Evolutionary conservation across 2,329 filamentous ascomycete species (phyloP), one percentile per base, ranked within the genome.

Genomic region (Penicillium sp.): DNA sequence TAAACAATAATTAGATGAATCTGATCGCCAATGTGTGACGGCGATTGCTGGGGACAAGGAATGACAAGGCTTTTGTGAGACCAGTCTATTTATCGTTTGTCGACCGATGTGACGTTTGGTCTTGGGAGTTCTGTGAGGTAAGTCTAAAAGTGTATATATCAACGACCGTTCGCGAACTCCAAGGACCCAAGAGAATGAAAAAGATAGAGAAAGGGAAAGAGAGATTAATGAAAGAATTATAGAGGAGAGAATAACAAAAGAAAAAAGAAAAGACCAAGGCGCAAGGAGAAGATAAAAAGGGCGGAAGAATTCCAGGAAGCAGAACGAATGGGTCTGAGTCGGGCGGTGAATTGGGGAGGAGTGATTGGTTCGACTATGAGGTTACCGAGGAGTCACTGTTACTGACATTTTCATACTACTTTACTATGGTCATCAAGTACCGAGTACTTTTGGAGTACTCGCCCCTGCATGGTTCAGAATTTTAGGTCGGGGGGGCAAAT

Each of bases 341-440:
- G 54, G 58, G 58, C 58, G 58, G 58, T 61, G 56, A 61, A 58
- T 54, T 33, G 35, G 26, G n/a, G 33, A 19, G 32, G 39, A 40
- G 32, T 46, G 44, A 56, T 54, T 53, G 49, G 49, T 38, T 47
- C 29, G 8, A 7, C 7, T 7, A 2, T 26, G 6, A 34, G 34
- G 48, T 57, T 53, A 48, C 32, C 17, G 4, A 19, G 9, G n/a
- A 48, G 45, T 55, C 10, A 4, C 15, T 15, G 24, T 19, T 49
- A 49, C 48, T 24, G 10, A 15, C 0, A 8, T 35, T 1, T 2
- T 5, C 0, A 3, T 26, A 17, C 0, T 10, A 13, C 1, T n/a
- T 1, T 13, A 6, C 4, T 40, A 15, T 3, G 4, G 17, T 0
- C 33, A 12, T 0, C 10, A 31, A 6, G 56, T 57, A 55, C 31